phyloP scores from a whole-genome alignment of 768 basidiomycete species.

The Lentinula detonsa region DNA sequence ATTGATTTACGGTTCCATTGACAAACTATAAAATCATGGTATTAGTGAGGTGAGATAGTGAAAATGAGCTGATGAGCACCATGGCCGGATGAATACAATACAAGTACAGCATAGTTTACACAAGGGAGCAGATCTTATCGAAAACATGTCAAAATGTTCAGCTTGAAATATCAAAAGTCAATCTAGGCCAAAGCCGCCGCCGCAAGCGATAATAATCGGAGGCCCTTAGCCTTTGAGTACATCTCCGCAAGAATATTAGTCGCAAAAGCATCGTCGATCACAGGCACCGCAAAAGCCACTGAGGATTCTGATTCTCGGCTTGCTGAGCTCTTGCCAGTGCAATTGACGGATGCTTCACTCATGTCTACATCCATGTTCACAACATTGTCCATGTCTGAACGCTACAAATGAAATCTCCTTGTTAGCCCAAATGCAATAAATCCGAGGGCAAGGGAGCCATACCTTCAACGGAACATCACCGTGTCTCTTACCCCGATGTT shows the following conservation, averaged over 20 bases:
- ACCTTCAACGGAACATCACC: background rate
- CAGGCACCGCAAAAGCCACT: background rate
- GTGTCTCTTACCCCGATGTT: slow-evolving; percentile 3
- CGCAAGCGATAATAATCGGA: background rate
- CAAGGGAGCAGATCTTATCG: background rate
- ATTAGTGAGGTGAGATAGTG: no score
- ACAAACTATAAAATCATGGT: background rate
- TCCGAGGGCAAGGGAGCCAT: background rate
- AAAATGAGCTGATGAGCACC: background rate
- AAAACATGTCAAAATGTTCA: background rate
- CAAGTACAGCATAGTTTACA: background rate
- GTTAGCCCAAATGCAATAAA: background rate
- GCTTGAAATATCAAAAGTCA: no score
- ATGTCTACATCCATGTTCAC: background rate
- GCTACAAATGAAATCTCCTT: background rate
- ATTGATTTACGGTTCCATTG: background rate
- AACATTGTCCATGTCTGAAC: background rate
- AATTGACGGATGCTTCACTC: background rate
- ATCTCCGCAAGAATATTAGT: background rate
- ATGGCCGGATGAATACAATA: background rate
- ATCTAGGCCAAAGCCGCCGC: background rate
- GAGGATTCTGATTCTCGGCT: background rate
- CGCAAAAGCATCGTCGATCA: slow-evolving; percentile 2
- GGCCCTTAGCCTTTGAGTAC: slow-evolving; percentile 1
- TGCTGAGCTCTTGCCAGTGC: background rate